Base-by-base conservation (phyloP, 2,329 filamentous ascomycete genomes). In the Apiospora marii region DNA sequence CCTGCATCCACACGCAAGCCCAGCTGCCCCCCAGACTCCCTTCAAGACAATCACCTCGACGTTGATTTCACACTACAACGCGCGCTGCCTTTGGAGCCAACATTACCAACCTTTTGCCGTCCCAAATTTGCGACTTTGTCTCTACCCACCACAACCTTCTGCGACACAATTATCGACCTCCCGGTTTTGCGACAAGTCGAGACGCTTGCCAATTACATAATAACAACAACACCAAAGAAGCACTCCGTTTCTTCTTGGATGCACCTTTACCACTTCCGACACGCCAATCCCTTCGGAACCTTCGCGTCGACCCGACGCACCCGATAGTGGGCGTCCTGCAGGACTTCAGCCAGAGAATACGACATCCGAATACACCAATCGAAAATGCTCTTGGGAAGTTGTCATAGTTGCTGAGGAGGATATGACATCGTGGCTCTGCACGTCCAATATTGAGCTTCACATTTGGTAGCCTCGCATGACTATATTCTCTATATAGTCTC, bases 341-440 rank as follows among this genome's bases (percentile, higher is more conserved):
- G 34, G 34, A 64, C 19, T n/a, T 64, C 10, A n/a, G 34, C 58
- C 34, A 41, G 58, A 37, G 19, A 64, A n/a, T 41, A 64, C 34
- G 34, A 41, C 13, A 37, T 37, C 16, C 58, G 58, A 64, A 13
- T 14, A 64, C 22, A 13, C 58, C 58, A 8, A 64, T 14, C 30
- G 48, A 70, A 48, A 48, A 70, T 70, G 68, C 68, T 34, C 48
- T 41, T 37, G 68, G 48, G 19, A 14, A 44, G 48, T 43, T 24
- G 68, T 53, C 37, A 41, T 10, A 58, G 30, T 58, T 70, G 68
- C 46, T 70, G 68, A 70, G 68, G 68, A 70, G 68, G 68, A 51
- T 41, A 41, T 46, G 43, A 46, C 67, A 69, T 49, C 67, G 44
- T n/a, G 27, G 67, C 48, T 49, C 34, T 64, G 34, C 34, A 41